These are phyloP conservation scores for Chaetomium sp. DNA, from an alignment of 2,329 filamentous ascomycete genomes.

Conservation along the genomic window DNA sequence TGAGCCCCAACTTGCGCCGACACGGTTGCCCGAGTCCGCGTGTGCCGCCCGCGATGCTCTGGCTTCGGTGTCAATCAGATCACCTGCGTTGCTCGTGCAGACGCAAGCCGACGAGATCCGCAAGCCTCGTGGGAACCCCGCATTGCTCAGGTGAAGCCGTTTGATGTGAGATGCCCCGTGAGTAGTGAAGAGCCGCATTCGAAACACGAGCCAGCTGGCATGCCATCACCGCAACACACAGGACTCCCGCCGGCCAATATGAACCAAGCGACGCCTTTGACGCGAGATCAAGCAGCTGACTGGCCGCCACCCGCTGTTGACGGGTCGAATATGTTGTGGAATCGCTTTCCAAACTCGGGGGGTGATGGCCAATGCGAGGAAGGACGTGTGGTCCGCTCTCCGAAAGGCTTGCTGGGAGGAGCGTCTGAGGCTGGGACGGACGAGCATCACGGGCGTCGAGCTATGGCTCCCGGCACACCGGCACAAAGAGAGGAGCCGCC, in stretches of 20 bases:
- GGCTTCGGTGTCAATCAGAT: not conserved
- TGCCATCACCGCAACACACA: not conserved
- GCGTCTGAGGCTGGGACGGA: no score
- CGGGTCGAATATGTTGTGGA: no score
- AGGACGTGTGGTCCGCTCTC: no score
- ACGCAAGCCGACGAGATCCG: conserved; percentile 8
- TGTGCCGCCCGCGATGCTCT: not conserved
- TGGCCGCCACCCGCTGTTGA: not conserved
- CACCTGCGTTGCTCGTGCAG: not conserved
- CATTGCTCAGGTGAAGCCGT: not conserved
- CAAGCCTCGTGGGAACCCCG: conserved; percentile 1
- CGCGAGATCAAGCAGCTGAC: conserved; percentile 3
- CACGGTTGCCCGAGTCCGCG: not conserved
- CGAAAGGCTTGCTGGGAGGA: no score
- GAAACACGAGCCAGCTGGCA: not conserved
- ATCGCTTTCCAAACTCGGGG: no score
- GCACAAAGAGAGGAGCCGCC: no score
- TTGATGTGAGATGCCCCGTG: not conserved
- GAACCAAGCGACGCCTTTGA: not conserved
- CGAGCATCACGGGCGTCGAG: no score
- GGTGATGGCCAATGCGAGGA: no score
- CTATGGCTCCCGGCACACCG: no score
- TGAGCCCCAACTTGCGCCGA: conserved; percentile 3
- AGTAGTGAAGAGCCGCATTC: not conserved
- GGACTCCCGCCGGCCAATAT: conserved; percentile 12